Conservation (phyloP, 2,329 filamentous ascomycete genomes). For the Phyllosticta paracitricarpa region DNA sequence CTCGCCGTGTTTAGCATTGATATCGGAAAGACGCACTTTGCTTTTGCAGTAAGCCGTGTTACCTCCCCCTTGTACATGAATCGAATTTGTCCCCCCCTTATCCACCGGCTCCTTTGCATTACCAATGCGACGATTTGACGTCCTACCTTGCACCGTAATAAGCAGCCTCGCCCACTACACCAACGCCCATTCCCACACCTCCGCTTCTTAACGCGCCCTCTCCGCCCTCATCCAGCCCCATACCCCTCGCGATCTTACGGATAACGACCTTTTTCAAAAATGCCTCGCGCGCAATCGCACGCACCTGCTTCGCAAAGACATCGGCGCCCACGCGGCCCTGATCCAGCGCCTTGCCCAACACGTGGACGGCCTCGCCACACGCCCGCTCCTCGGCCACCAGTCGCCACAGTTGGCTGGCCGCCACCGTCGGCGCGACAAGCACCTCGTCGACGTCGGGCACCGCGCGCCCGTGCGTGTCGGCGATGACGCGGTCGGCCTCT, state of each 20-base stretch:
- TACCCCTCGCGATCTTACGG: conserved; percentile 65
- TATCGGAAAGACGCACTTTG: too few species aligned
- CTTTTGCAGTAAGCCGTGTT: too few species aligned
- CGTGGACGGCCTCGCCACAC: conserved; percentile 77
- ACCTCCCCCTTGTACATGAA: too few species aligned
- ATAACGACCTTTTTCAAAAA: conserved; percentile 75
- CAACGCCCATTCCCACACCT: not conserved
- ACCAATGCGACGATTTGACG: too few species aligned
- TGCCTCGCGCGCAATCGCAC: conserved; percentile 66
- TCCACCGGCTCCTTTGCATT: too few species aligned
- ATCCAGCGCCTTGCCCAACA: conserved; percentile 65
- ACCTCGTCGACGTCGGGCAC: conserved; percentile 79
- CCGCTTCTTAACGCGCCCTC: not conserved
- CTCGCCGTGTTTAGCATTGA: too few species aligned
- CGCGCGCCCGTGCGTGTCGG: conserved; percentile 53
- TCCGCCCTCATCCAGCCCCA: conserved; percentile 49
- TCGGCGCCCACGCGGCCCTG: conserved; percentile 58
- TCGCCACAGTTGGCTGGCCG: conserved; percentile 84
- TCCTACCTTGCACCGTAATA: not conserved
- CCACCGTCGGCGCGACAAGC: conserved; percentile 85
- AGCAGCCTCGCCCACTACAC: not conserved
- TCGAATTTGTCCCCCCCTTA: too few species aligned
- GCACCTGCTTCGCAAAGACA: conserved; percentile 66
- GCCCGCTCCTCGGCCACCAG: conserved; percentile 82
- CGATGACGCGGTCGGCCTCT: conserved; percentile 69